A percentile compares a stretch with the other conserved stretches of the same genome.
phyloP scores from a whole-genome alignment of 768 basidiomycete species.

The Leucocoprinus leucothites region DNA sequence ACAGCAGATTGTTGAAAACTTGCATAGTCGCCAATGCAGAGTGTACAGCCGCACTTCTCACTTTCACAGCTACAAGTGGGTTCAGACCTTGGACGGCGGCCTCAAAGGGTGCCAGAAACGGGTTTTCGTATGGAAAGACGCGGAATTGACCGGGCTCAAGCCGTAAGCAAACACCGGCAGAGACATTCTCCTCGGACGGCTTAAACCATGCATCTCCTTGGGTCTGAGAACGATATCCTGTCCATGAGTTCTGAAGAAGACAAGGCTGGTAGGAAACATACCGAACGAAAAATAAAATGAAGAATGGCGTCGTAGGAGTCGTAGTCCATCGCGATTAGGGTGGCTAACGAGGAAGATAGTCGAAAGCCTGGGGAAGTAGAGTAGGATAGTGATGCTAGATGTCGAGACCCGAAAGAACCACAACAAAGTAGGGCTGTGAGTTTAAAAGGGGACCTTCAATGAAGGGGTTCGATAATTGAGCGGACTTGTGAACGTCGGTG shows the following conservation, averaged over 20 bases:
- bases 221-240: conserved; percentile 49
- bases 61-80: conserved; percentile 81
- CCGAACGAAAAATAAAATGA: conserved; percentile 77
- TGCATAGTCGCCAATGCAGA: conserved; percentile 72
- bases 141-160: conserved; percentile 68
- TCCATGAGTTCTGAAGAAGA: not conserved
- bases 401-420: conserved; percentile 24
- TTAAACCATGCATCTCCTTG: conserved; percentile 87
- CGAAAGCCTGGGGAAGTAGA: conserved; percentile 24
- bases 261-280: conserved; percentile 27
- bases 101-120: conserved; percentile 78
- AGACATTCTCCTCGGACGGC: conserved; percentile 77
- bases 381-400: conserved; percentile 29
- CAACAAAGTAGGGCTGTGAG: conserved; percentile 22
- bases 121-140: conserved; percentile 84
- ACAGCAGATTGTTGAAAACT: conserved; percentile 21
- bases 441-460: conserved; percentile 35
- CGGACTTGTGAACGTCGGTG: conserved; percentile 6
- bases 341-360: conserved; percentile 26
- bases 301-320: conserved; percentile 78
- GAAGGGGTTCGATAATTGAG: conserved; percentile 23
- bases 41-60: conserved; percentile 77
- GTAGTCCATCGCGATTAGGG: conserved; percentile 60
- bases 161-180: conserved; percentile 75
- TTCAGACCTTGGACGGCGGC: conserved; percentile 73